phyloP scores from a whole-genome alignment of 257 asterid species.

The Perilla frutescens region DNA sequence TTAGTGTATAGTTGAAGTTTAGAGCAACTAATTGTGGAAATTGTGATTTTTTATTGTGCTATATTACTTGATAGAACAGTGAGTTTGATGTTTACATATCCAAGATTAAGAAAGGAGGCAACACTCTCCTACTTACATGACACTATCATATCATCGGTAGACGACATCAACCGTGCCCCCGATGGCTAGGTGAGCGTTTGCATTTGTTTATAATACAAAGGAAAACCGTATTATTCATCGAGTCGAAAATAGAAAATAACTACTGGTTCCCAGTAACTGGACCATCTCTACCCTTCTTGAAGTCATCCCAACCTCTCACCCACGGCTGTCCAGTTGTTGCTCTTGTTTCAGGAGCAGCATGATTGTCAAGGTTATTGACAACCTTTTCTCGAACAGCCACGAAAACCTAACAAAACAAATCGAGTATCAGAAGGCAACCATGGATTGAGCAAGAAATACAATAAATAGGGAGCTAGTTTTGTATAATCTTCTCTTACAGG shows the following conservation, averaged over 20 bases:
- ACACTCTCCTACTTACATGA: not conserved
- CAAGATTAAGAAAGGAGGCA: no score
- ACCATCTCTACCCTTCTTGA: conserved; percentile 74
- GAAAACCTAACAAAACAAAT: conserved; percentile 58
- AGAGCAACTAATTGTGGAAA: no score
- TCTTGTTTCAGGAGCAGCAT: conserved; percentile 84
- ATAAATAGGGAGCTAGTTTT: not conserved
- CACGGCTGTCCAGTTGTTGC: conserved; percentile 78
- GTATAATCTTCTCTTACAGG: conserved; percentile 60
- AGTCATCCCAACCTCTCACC: conserved; percentile 99
- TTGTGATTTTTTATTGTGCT: no score
- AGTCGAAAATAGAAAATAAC: conserved; percentile 22
- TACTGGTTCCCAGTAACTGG: conserved; percentile 84
- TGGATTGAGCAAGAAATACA: not conserved
- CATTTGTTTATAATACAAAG: not conserved
- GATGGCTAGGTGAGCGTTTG: not conserved
- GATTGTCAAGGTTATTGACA: conserved; percentile 62
- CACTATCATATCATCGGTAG: not conserved
- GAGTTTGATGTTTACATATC: no score
- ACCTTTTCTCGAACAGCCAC: conserved; percentile 67
- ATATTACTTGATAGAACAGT: no score
- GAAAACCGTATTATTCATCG: not conserved
- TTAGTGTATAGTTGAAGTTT: not conserved
- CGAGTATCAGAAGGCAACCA: conserved; percentile 7
- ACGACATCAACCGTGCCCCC: not conserved